Base-by-base conservation (phyloP, 768 basidiomycete genomes). In the Favolaschia claudopus region DNA sequence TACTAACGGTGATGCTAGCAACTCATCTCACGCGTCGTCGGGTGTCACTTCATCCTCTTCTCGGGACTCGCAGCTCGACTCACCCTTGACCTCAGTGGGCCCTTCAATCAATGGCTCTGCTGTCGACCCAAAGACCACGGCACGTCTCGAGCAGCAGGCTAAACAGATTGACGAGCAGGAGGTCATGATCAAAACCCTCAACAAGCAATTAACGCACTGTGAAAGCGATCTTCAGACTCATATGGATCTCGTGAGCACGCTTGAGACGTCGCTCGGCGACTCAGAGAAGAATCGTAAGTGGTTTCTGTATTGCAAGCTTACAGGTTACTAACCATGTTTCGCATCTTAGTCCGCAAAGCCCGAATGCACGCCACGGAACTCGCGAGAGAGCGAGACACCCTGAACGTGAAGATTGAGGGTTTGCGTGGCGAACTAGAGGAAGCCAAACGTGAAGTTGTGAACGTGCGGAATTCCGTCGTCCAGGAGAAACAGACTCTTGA, bases 341-440 rank as follows among this genome's bases (percentile, higher is more conserved):
- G 28, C n/a, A n/a, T n/a, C 53, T 31, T 67, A 95, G 92, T 96
- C 53, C 92, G 95, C 59, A 96, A 96, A 76, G 91, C 94, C 7
- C 92, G 95, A 33, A 89, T 94, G 87, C 95, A 96, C 72, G 92
- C 93, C 19, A 93, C 91, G 53, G 95, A 96, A 69, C 77, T 95
- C 34, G 91, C 90, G 10, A 84, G 91, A 46, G 95, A 96, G 74
- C 87, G 95, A 40, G 95, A 96, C 73, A 82, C 82, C 34, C 78
- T 92, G 53, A 88, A 77, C 58, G 68, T 73, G 39, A 88, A 92
- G 73, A 75, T 91, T 55, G 87, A 89, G 31, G 70, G 79, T 29
- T 82, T 95, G 27, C 86, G 89, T 43, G 82, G 73, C 54, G 92
- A 96, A 73, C 82, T 96, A 24, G 76, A 83, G 47, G 90, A 93